Evolutionary conservation across 139 green algal species (phyloP), one percentile per base, ranked within the genome.

Genomic region (Trebouxia sp.): DNA sequence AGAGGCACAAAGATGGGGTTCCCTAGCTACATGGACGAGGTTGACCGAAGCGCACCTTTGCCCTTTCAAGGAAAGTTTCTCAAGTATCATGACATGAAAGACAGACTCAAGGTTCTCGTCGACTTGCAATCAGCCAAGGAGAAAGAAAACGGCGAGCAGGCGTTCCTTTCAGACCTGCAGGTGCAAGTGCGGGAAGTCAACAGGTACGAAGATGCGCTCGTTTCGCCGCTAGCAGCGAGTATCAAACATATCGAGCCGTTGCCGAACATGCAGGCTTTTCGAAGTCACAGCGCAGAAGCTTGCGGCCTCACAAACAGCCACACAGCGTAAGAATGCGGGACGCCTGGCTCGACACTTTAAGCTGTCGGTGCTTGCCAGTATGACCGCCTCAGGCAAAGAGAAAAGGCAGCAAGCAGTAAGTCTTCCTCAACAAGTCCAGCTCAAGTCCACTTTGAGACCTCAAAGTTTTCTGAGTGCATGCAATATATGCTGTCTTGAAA

Each of bases 11-110:
- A n/a, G n/a, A 88, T 88, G 84, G 85, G 85, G 55, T 88, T 84
- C 37, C 76, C 76, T 8, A 82, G 79, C 38, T 87, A 87, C 48
- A 47, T 90, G 15, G 80, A 80, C 22, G 55, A 62, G 4, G 56
- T 88, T 39, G 85, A 90, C 48, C 41, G 24, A 6, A 76, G 85
- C 39, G 75, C 62, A 14, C 86, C 86, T 3, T 14, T 55, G 26
- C 22, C 80, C n/a, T 90, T 76, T 69, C 53, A 38, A 6, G 85
- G 87, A 26, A 86, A 86, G 24, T 90, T 90, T 35, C 24, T 90
- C 12, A 77, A 69, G 70, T 90, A 90, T 69, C 89, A 89, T 51
- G 11, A 56, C 38, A 80, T 90, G 30, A 90, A 90, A 45, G 89
- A 90, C 47, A 24, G 53, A 12, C 65, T 90, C 5, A 90, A 90